Base-by-base conservation (phyloP, 441 rosid species). In the Hura crepitans region DNA sequence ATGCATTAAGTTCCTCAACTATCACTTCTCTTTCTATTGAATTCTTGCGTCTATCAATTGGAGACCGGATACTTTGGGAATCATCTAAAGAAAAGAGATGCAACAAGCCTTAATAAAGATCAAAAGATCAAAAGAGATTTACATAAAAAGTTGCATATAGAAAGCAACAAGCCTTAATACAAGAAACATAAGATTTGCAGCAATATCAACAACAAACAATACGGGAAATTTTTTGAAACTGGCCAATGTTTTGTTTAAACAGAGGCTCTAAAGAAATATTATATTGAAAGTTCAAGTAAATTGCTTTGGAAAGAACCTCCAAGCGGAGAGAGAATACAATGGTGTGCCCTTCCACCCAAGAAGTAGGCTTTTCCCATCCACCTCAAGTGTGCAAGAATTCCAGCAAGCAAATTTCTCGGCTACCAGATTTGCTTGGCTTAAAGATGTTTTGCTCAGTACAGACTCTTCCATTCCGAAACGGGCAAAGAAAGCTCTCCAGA, bases 261-360 rank as follows among this genome's bases (percentile, higher is more conserved):
- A 5, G 42, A 37, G 42, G 42, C 42, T 37, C 5, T 6, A 37
- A 37, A 37, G 3, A 37, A 37, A 10, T 5, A 37, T 6, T 37
- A 5, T 10, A 37, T 37, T 6, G 46, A 10, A 11, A 42, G 13
- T 42, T 42, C 46, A 42, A 1, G n/a, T 35, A 35, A 4, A 35
- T 42, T 42, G 4, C 3, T 12, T 11, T 58, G 22, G 15, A 56
- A 27, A 46, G 68, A 83, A 77, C 65, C 74, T 81, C 80, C 83
- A 78, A 45, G 58, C 22, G 0, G 86, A 80, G 58, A 83, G 76
- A 31, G 86, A 83, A 47, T 53, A 56, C 18, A 77, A 1, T 2
- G 82, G 77, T 4, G 76, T 74, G 28, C 86, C 84, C 67, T 80
- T 83, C 86, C 86, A 83, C 20, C 81, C 81, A 18, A 80, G n/a